Evolutionary conservation across 2,329 filamentous ascomycete genomes (phyloP), one percentile per base, ranked within the genome.

Genomic region (Ophiostoma australiae): DNA sequence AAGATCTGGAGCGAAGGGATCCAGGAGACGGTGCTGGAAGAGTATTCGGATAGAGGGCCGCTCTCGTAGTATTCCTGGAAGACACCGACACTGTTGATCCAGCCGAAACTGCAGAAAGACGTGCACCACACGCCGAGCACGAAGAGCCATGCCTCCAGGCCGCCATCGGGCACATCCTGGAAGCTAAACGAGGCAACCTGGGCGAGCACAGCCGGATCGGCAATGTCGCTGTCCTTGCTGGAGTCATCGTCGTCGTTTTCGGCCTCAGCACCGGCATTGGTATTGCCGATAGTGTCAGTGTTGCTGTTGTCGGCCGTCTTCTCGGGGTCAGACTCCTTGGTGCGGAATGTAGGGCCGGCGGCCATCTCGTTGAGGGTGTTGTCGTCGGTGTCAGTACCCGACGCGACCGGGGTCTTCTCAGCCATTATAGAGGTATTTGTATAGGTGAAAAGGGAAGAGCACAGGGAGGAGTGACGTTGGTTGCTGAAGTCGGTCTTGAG

Each of bases 61-160:
- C 77, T 80, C 73, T 87, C 79, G 74, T 89, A 89, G 76, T 88
- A 87, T 27, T 84, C 82, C 75, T 89, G 86, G 74, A 89, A 89
- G 17, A 84, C 80, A 8, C 86, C 86, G 20, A 82, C 76, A 74
- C 79, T 80, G 76, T 80, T 81, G 74, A 80, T 72, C 52, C 80
- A 81, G 6, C 81, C 81, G 48, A 80, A 81, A 68, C 77, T 80
- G 75, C 80, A 82, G 31, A 82, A 82, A 0, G 78, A 77, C 1
- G 77, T 78, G 74, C 80, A 82, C 80, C 80, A 82, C 0, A 76
- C 79, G 17, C 81, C 81, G 5, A 80, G 70, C 4, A 82, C 78
- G 0, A 80, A 78, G 0, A 80, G 75, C 81, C 81, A 83, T 0
- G 81, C 81, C 13, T 65, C 37, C 11, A 68, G 23, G 15, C 76